Base-by-base conservation (phyloP, 2,329 filamentous ascomycete genomes). In the Cladosporium sp. region DNA sequence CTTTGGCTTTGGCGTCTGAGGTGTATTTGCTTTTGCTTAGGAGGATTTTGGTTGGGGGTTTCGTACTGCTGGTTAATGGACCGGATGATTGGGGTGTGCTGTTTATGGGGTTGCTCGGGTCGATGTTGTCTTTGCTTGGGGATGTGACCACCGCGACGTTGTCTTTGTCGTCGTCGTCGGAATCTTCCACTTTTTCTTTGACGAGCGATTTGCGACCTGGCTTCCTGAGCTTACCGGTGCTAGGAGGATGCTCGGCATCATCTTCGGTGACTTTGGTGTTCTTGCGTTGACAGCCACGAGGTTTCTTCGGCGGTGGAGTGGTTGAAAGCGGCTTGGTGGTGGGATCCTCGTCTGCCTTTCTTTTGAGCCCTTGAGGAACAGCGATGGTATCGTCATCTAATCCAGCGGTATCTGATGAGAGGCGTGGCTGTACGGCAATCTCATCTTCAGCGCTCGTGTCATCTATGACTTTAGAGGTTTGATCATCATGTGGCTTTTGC, bases 1-100 rank as follows among this genome's bases (percentile, higher is more conserved):
- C 65, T 7, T 63, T 54, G 7, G 61, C 49, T 6, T 55, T 48
- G 5, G 55, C 58, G 16, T 58, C 55, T n/a, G 54, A 43, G 15
- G 38, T 40, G 6, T 47, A 36, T 8, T 36, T 42, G 46, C 46
- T 57, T 8, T 52, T 42, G 42, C 56, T 61, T 15, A 64, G 52
- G 9, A 63, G 49, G 16, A 60, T 43, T 33, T 56, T 63, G 8
- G 52, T 51, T 13, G 53, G 29, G 13, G 40, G 40, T 16, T 46
- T 46, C n/a, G n/a, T n/a, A 5, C 49, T 46, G 8, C 45, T 35
- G 11, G 43, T 18, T 9, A 51, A 49, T 11, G 51, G 13, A 12
- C 32, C 33, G 18, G 48, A 39, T 2, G 45, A 48, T 22, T 39
- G 36, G 12, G 45, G 45, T 13, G 45, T 40, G 19, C 16, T 20